Base-by-base conservation (phyloP, 2,329 filamentous ascomycete genomes). In the Fusarium mangiferae region DNA sequence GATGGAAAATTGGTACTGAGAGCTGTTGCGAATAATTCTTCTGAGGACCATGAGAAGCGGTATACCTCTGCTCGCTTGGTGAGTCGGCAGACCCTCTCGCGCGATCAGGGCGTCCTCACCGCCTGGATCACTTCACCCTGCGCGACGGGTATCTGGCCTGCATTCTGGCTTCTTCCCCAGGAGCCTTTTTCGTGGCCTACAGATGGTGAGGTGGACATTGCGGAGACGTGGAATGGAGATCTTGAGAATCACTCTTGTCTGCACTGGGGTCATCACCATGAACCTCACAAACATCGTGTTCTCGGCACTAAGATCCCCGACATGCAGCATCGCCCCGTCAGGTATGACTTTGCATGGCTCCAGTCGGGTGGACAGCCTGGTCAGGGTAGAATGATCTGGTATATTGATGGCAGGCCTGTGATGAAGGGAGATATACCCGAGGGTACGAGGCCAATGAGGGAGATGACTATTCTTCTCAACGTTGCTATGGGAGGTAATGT, bases 401-500 rank as follows among this genome's bases (percentile, higher is more conserved):
- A 89, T 75, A 87, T 91, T 61, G 88, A 91, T 73, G 87, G 87
- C 0, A 78, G 81, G 39, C 83, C 87, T 0, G 86, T 90, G 3
- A 90, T 91, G 89, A 90, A 87, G 80, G 88, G 84, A 0, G 75
- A 79, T 6, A 87, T 89, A 30, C 89, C 89, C 0, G 73, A 77
- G 4, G 88, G 88, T 0, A 90, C 87, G 6, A 81, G 89, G 18
- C 83, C 85, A 11, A 84, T 91, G 80, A 85, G 86, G 62, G 89
- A 90, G 33, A 90, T 86, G 80, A 85, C 85, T 24, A 81, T 91
- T 14, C 79, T 90, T 67, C 83, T 91, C 24, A 91, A 91, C 66
- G 83, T 91, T n/a, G 89, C 89, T 3, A 90, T 91, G 86, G 89
- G 89, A 0, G 89, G 89, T 0, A 90, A 88, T 66, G 89, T 90